Evolutionary conservation across 345 rosid genomes (phyloP), one percentile per base, ranked within the genome.

Genomic region (Ceriops tagal): DNA sequence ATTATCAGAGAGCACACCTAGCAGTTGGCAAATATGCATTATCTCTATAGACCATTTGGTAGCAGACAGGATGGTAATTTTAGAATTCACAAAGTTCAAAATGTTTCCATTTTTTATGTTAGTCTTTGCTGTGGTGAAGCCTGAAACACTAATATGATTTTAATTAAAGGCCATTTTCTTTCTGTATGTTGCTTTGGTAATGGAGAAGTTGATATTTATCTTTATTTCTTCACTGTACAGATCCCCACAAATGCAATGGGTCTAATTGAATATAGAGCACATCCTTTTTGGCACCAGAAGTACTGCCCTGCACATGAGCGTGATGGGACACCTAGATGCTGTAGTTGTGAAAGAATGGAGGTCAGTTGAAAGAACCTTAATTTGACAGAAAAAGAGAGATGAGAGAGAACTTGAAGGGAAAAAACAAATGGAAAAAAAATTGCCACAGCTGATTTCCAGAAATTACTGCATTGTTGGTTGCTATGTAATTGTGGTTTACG

Each of bases 231-330:
- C 73, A 64, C 71, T 39, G 18, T 53, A 37, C 81, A 89, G 98
- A 88, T 93, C 21, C 95, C 95, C 7, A 82, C 92, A 58, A 87
- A 86, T 78, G 75, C 82, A 72, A 80, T 68, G 24, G 95, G 97
- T 63, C 86, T 79, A 18, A 85, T 88, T 39, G 97, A 88, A 84
- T 91, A 83, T 26, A 82, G 87, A 69, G 89, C 84, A 55, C 93
- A 91, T 80, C 92, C 92, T 60, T 88, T 88, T 81, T 91, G 97
- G 98, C 68, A 24, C 53, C 97, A 89, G 73, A 93, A 85, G 72
- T 91, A 89, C 79, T 96, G 99, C 76, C 99, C 98, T 69, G 85
- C 92, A 0, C 99, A 96, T 61, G 99, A 90, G 77, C 86, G 62
- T 56, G 97, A 91, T 63, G 84, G 90, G 46, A 93, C 97, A 68